phyloP scores from a whole-genome alignment of 805 yeast species.

The Ogataea glucozyma region DNA sequence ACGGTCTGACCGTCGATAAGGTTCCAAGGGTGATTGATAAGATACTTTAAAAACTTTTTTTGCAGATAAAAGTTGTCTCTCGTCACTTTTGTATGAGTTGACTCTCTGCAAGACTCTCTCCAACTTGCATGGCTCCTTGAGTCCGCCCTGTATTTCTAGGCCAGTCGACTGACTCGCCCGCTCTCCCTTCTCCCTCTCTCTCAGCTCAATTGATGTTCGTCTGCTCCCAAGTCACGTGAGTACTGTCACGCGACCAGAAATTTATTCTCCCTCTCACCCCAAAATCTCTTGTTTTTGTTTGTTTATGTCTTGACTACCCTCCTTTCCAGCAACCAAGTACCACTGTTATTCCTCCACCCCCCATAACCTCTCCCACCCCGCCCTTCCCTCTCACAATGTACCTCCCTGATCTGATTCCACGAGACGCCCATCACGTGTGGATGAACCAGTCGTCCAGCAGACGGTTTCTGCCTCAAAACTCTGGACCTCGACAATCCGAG shows the following conservation, averaged over 20 bases:
- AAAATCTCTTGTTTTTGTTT: neutral
- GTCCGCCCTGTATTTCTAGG: too few relatives aligned
- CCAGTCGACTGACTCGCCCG: too few relatives aligned
- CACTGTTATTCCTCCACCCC: neutral
- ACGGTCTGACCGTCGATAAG: too few relatives aligned
- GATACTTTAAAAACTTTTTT: too few relatives aligned
- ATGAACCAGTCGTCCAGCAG: conserved; percentile 21
- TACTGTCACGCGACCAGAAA: too few relatives aligned
- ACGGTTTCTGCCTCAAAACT: conserved; percentile 9
- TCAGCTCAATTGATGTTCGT: neutral
- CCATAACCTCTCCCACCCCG: neutral
- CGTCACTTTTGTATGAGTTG: neutral
- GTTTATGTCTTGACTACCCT: conserved; percentile 3
- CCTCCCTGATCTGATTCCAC: conserved; percentile 47
- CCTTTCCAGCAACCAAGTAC: neutral
- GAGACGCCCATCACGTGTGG: conserved; percentile 50
- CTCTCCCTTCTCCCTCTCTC: neutral
- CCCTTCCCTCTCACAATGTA: conserved; percentile 38
- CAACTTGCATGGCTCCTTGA: too few relatives aligned
- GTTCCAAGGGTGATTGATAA: too few relatives aligned
- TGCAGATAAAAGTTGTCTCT: neutral
- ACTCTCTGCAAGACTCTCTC: too few relatives aligned
- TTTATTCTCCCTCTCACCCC: too few relatives aligned
- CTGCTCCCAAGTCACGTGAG: too few relatives aligned
- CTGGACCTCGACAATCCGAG: conserved; percentile 9